Evolutionary conservation across 2,329 filamentous ascomycete species (phyloP).

Genomic region (Trichophyton mentagrophytes): DNA sequence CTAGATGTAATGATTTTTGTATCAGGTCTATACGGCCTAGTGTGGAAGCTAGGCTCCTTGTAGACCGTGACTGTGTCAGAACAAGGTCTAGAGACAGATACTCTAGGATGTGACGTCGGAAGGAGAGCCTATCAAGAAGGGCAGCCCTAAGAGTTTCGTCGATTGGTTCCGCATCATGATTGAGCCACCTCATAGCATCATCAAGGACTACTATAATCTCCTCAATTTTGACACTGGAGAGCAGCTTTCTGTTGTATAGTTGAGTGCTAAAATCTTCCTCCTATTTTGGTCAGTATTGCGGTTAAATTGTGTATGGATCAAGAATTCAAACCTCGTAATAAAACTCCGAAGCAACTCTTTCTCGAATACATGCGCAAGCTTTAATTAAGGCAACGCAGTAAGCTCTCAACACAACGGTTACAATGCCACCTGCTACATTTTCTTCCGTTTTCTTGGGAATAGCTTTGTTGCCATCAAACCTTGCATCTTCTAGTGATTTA

Average conservation of each 20-base stretch:
- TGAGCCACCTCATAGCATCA: slow-evolving; percentile 43
- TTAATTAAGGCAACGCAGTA: slow-evolving; percentile 82
- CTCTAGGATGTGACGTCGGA: slow-evolving; percentile 44
- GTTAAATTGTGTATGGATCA: not conserved
- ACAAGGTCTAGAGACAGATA: slow-evolving; percentile 28
- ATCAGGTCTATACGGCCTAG: slow-evolving; percentile 41
- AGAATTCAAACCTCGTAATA: slow-evolving; percentile 63
- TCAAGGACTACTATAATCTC: slow-evolving; percentile 45
- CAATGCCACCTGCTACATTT: slow-evolving; percentile 29
- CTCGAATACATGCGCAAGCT: slow-evolving; percentile 64
- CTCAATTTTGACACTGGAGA: slow-evolving; percentile 49
- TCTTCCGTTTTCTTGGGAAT: not conserved
- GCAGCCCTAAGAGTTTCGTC: slow-evolving; percentile 37
- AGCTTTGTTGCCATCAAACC: slow-evolving; percentile 35
- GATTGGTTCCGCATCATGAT: slow-evolving; percentile 23
- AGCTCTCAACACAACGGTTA: slow-evolving; percentile 56
- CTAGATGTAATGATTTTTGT: slow-evolving; percentile 48
- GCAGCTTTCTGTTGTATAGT: slow-evolving; percentile 67
- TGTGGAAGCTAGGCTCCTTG: slow-evolving; percentile 22
- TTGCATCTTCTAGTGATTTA: slow-evolving; percentile 49
- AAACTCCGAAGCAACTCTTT: slow-evolving; percentile 65
- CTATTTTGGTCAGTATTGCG: slow-evolving; percentile 31
- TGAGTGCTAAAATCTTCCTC: slow-evolving; percentile 96
- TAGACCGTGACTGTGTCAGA: slow-evolving; percentile 21
- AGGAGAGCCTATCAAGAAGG: slow-evolving; percentile 51